These are phyloP conservation scores for Aspergillus sergii DNA, from an alignment of 2,329 filamentous ascomycete genomes.

Conservation along the genomic window DNA sequence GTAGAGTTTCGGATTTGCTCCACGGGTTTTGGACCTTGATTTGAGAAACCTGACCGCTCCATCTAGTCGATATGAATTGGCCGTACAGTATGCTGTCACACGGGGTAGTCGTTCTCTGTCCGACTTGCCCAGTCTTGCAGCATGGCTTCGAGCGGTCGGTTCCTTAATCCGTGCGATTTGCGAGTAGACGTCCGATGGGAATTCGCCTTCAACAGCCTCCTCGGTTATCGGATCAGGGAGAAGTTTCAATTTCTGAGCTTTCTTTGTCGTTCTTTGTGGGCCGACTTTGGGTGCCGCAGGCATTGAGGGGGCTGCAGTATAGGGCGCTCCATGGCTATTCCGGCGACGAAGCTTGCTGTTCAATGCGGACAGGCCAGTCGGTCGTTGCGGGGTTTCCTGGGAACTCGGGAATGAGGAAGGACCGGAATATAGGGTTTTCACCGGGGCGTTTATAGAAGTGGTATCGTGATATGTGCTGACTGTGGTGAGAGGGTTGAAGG, in stretches of 20 bases:
- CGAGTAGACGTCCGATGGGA: conserved; percentile 91
- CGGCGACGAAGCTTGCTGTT: conserved; percentile 86
- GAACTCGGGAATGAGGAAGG: conserved; percentile 40
- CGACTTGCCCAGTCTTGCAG: conserved; percentile 87
- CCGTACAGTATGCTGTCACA: conserved; percentile 96
- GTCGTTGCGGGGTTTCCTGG: conserved; percentile 35
- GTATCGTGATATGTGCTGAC: conserved; percentile 47
- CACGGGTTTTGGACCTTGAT: conserved; percentile 73
- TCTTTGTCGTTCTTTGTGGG: conserved; percentile 92
- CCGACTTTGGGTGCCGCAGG: conserved; percentile 72
- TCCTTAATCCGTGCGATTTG: conserved; percentile 98
- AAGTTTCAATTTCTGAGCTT: conserved; percentile 95
- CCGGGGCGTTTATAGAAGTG: conserved; percentile 43
- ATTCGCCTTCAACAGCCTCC: conserved; percentile 81
- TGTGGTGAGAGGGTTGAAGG: conserved; percentile 51
- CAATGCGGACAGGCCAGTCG: conserved; percentile 73
- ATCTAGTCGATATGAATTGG: conserved; percentile 88
- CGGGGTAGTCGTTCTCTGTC: conserved; percentile 84
- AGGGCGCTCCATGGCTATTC: conserved; percentile 74
- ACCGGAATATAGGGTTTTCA: conserved; percentile 44
- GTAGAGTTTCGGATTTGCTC: conserved; percentile 85
- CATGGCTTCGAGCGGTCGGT: conserved; percentile 87
- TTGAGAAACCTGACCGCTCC: conserved; percentile 89
- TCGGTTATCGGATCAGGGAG: conserved; percentile 87
- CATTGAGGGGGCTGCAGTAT: conserved; percentile 43